Conservation (phyloP, 2,329 filamentous ascomycete species). For the Fusarium nisikadoi region DNA sequence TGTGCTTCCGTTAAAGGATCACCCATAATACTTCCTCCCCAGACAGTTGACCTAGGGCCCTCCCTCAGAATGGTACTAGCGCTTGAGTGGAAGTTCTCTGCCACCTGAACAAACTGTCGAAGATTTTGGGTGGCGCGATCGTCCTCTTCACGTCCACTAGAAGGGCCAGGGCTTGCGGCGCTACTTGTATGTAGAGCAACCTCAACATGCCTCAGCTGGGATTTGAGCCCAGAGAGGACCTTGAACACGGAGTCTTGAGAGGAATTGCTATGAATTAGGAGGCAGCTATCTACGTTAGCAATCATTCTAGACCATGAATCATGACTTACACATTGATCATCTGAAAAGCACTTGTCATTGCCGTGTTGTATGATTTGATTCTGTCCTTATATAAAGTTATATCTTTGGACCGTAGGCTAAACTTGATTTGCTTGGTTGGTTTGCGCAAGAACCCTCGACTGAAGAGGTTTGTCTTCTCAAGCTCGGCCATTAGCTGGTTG, state of each 20-base stretch:
- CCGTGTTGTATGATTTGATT: background rate
- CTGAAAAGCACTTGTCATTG: background rate
- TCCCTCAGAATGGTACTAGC: background rate
- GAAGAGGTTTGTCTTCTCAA: background rate
- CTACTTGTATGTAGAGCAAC: background rate
- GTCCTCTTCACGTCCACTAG: background rate
- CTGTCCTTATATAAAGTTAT: background rate
- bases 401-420: background rate
- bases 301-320: accelerated
- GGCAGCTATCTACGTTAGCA: background rate
- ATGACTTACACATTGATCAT: background rate
- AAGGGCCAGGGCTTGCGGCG: background rate
- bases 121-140: background rate
- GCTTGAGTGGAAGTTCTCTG: background rate
- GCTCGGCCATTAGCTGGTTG: background rate
- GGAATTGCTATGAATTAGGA: background rate
- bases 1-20: background rate
- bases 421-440: background rate
- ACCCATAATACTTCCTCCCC: background rate
- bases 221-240: background rate
- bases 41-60: background rate
- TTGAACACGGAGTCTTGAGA: background rate
- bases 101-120: background rate
- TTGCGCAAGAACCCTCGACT: background rate
- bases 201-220: background rate